These are phyloP conservation scores for Debaryomycetaceae sp. DNA, from an alignment of 1,139 yeast species.

Conservation along the genomic window DNA sequence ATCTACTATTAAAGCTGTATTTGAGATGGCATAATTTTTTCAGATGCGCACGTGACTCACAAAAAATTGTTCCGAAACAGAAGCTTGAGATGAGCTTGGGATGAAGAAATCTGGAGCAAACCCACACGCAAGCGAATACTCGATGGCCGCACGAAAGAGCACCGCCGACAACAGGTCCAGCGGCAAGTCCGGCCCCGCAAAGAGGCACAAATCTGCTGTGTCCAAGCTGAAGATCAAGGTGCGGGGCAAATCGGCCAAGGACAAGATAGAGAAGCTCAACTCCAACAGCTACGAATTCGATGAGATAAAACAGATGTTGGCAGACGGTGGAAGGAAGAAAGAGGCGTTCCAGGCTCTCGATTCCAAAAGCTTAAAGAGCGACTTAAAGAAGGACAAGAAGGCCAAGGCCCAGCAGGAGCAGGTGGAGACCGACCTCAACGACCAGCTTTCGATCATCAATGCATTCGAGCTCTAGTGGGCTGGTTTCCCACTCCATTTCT, in stretches of 20 bases:
- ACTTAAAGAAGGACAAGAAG: slow-evolving; percentile 39
- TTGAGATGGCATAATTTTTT: neutral
- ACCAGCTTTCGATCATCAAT: slow-evolving; percentile 58
- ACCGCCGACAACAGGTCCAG: slow-evolving; percentile 2
- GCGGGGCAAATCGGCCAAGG: slow-evolving; percentile 33
- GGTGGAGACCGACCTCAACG: slow-evolving; percentile 49
- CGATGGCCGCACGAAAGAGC: neutral
- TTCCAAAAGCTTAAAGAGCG: slow-evolving; percentile 36
- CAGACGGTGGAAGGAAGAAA: slow-evolving; percentile 11
- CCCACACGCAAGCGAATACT: slow-evolving; percentile 1
- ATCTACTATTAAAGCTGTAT: too few relatives aligned
- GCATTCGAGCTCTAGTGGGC: slow-evolving; percentile 38
- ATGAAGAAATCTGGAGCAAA: neutral
- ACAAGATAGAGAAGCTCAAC: slow-evolving; percentile 43
- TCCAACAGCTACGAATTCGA: slow-evolving; percentile 32
- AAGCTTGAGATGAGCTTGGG: neutral
- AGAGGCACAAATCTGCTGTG: slow-evolving; percentile 10
- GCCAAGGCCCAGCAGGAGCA: slow-evolving; percentile 33
- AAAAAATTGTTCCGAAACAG: too few relatives aligned
- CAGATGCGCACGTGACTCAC: neutral
- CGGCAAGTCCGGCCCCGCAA: slow-evolving; percentile 7
- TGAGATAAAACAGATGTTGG: slow-evolving; percentile 29
- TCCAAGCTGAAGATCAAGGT: slow-evolving; percentile 16
- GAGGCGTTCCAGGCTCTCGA: slow-evolving; percentile 25
- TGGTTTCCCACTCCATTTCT: too few relatives aligned